A percentile compares a stretch with the other conserved stretches of the same genome.
Conservation (phyloP, 1,284 basidiomycete genomes). For the Sanghuangporus baumii region DNA sequence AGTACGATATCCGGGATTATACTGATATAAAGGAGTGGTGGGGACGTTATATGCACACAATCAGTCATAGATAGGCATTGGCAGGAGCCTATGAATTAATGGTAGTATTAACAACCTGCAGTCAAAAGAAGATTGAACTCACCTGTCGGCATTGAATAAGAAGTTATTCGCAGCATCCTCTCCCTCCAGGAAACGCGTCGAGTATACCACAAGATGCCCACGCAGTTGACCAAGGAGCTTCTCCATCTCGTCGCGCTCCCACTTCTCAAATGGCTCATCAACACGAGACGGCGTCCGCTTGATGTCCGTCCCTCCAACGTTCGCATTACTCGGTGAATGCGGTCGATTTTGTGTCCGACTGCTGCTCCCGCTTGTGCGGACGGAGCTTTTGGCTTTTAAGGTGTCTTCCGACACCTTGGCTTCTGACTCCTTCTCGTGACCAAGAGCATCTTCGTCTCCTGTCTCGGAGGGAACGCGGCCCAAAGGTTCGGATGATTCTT, state of each 20-base stretch:
- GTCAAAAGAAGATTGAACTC: constrained; percentile 20
- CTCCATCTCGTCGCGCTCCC: constrained; percentile 89
- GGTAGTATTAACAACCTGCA: neutral
- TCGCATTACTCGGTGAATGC: constrained; percentile 12
- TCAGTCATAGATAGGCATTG: constrained; percentile 50
- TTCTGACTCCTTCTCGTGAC: constrained; percentile 17
- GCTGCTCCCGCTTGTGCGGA: constrained; percentile 4
- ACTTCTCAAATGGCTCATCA: constrained; percentile 69
- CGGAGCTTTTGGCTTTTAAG: constrained; percentile 6
- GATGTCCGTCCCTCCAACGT: constrained; percentile 32
- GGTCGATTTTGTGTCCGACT: neutral
- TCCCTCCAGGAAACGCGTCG: constrained; percentile 79
- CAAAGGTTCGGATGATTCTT: constrained; percentile 41
- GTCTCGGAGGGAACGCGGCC: constrained; percentile 54
- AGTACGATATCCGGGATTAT: neutral
- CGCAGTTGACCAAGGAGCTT: constrained; percentile 65
- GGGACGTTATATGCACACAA: neutral
- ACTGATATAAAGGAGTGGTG: neutral
- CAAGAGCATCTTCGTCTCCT: constrained; percentile 39
- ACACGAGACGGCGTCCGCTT: constrained; percentile 40
- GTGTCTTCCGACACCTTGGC: neutral
- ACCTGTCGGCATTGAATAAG: constrained; percentile 85
- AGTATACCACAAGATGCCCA: constrained; percentile 82
- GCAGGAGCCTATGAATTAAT: constrained; percentile 35
- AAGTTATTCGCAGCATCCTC: constrained; percentile 87